These are phyloP conservation scores for Clarkia xantiana DNA, from an alignment of 345 rosid species.

Conservation along the genomic window DNA sequence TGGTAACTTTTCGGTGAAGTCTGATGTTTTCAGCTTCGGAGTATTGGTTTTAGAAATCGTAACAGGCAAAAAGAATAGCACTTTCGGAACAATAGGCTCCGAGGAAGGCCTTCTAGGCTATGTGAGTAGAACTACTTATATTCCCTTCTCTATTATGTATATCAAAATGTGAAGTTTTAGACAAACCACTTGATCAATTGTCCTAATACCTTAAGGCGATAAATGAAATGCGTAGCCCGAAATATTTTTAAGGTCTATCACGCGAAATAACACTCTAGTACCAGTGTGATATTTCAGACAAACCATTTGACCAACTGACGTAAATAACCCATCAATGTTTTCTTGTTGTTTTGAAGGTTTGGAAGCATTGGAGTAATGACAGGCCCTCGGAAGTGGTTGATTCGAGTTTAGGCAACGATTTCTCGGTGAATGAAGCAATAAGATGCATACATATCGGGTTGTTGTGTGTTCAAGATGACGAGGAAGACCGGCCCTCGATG, in stretches of 20 bases:
- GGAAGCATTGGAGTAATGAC: conserved; percentile 22
- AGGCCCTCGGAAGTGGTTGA: conserved; percentile 14
- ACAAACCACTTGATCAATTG: no score
- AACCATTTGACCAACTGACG: no score
- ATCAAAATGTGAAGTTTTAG: no score
- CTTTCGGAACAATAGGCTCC: not conserved
- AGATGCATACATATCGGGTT: conserved; percentile 20
- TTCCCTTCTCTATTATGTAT: no score
- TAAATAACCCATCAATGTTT: not conserved
- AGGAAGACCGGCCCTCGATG: conserved; percentile 18
- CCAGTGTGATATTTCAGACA: no score
- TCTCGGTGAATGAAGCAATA: conserved; percentile 8
- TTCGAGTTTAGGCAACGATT: conserved; percentile 3
- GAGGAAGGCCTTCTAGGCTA: conserved; percentile 9
- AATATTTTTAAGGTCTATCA: no score
- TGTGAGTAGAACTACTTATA: conserved; percentile 1
- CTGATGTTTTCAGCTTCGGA: conserved; percentile 18
- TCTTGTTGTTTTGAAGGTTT: conserved; percentile 5
- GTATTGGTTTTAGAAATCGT: conserved; percentile 17
- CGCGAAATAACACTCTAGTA: no score
- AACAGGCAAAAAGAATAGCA: conserved; percentile 12
- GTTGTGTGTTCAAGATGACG: conserved; percentile 20
- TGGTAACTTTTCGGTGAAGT: conserved; percentile 15
- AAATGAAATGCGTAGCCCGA: no score
- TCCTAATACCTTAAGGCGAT: no score